Evolutionary conservation across 176 grass and related monocot genomes (phyloP).

Genomic region (Urochloa ruziziensis): DNA sequence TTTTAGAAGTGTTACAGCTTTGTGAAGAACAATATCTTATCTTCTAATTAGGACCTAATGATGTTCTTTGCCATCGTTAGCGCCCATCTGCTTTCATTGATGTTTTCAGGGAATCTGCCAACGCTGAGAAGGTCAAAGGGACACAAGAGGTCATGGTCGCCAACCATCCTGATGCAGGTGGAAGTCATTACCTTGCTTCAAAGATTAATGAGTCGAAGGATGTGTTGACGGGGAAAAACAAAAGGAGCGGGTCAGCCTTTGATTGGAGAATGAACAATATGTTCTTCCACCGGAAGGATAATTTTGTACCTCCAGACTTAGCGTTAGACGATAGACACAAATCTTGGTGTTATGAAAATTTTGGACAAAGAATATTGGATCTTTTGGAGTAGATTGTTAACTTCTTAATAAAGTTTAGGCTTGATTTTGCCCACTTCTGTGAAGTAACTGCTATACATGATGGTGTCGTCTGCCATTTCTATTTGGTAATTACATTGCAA

Average conservation of each 20-base stretch:
- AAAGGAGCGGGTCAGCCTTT: slow-evolving; percentile 79
- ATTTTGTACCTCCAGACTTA: slow-evolving; percentile 1
- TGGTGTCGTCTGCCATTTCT: slow-evolving; percentile 1
- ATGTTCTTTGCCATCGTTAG: neutral
- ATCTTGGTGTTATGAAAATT: neutral
- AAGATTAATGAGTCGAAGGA: slow-evolving; percentile 98
- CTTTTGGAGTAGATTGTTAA: slow-evolving; percentile 4
- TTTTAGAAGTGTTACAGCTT: neutral
- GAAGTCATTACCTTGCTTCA: slow-evolving; percentile 91
- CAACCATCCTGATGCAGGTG: slow-evolving; percentile 90
- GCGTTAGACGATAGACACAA: slow-evolving; percentile 27
- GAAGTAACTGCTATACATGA: slow-evolving; percentile 23
- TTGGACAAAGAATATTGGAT: neutral
- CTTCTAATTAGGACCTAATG: neutral
- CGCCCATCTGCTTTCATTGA: neutral
- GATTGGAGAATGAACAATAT: slow-evolving; percentile 18
- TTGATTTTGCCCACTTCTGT: neutral
- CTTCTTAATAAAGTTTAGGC: slow-evolving; percentile 2
- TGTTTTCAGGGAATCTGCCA: slow-evolving; percentile 57
- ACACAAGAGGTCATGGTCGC: slow-evolving; percentile 98
- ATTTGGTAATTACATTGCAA: neutral
- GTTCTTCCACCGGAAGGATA: neutral
- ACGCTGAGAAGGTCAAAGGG: slow-evolving; percentile 91
- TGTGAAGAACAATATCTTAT: neutral
- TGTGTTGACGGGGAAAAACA: slow-evolving; percentile 73